Percentiles rank a stretch among this genome's conserved stretches.
Evolutionary conservation across 345 rosid genomes (phyloP).

Genomic region (Chamaenerion angustifolium): DNA sequence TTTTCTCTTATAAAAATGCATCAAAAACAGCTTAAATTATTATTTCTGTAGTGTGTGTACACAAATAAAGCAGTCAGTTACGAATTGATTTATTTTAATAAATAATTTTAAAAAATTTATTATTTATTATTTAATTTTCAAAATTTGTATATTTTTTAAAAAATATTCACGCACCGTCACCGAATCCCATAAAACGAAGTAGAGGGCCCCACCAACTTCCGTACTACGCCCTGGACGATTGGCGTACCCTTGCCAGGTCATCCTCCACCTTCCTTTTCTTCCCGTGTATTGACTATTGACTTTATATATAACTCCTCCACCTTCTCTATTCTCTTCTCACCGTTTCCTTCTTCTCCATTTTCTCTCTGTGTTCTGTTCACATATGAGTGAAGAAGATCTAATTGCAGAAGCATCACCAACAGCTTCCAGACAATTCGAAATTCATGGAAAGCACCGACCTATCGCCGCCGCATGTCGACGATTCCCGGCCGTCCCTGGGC

Average conservation of each 20-base stretch:
- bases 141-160: no score
- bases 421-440: no score
- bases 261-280: not conserved
- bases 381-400: slow-evolving; percentile 5
- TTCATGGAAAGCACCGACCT: slow-evolving; percentile 58
- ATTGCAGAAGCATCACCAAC: not conserved
- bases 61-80: no score
- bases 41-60: no score
- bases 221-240: slow-evolving; percentile 9
- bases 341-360: not conserved
- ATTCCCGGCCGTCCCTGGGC: slow-evolving; percentile 77
- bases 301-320: slow-evolving; percentile 3
- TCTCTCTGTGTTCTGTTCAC: not conserved
- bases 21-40: no score
- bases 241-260: slow-evolving; percentile 13
- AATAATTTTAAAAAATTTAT: no score
- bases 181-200: no score
- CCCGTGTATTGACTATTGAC: no score
- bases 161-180: no score
- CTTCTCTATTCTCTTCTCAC: slow-evolving; percentile 1
- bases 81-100: no score
- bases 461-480: slow-evolving; percentile 58
- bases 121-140: no score
- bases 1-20: no score
- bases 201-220: slow-evolving; percentile 4